These are phyloP conservation scores for Annulohypoxylon stygium DNA, from an alignment of 495 filamentous ascomycete genomes.

Conservation along the genomic window DNA sequence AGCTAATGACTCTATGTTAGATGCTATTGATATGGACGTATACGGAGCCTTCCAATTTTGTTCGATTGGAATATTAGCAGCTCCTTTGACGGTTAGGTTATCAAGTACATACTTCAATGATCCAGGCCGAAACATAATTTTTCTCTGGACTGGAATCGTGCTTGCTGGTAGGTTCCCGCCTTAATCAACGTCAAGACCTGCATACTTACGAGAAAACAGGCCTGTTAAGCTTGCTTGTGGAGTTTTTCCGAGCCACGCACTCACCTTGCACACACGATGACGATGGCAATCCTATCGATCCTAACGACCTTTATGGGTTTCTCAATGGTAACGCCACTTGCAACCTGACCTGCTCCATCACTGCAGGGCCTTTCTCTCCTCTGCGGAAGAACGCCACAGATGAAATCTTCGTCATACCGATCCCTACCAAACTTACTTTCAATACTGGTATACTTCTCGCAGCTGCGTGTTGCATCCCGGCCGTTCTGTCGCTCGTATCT, in stretches of 20 bases:
- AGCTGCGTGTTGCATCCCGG: conserved; percentile 70
- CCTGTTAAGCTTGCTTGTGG: conserved; percentile 68
- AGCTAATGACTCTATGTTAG: conserved; percentile 50
- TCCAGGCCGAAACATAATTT: conserved; percentile 71
- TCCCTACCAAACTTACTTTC: conserved; percentile 63
- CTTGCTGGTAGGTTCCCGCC: conserved; percentile 61
- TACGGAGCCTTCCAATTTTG: conserved; percentile 74
- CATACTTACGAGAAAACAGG: conserved; percentile 52
- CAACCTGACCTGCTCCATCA: conserved; percentile 57
- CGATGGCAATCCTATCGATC: conserved; percentile 53
- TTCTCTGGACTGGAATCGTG: conserved; percentile 69
- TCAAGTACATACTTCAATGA: conserved; percentile 72
- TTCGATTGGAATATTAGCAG: conserved; percentile 70
- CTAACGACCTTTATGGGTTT: conserved; percentile 51
- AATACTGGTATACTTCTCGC: conserved; percentile 67
- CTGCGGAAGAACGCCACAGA: conserved; percentile 63
- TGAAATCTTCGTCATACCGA: conserved; percentile 69
- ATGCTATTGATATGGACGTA: conserved; percentile 73
- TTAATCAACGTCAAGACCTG: neutral
- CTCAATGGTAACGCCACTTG: conserved; percentile 55
- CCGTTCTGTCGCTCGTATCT: conserved; percentile 67
- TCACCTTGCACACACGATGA: conserved; percentile 57
- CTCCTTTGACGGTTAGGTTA: conserved; percentile 67
- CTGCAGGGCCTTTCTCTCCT: conserved; percentile 61
- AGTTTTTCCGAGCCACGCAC: conserved; percentile 66